Conservation (phyloP, 495 filamentous ascomycete genomes). For the Penicillium fimorum region DNA sequence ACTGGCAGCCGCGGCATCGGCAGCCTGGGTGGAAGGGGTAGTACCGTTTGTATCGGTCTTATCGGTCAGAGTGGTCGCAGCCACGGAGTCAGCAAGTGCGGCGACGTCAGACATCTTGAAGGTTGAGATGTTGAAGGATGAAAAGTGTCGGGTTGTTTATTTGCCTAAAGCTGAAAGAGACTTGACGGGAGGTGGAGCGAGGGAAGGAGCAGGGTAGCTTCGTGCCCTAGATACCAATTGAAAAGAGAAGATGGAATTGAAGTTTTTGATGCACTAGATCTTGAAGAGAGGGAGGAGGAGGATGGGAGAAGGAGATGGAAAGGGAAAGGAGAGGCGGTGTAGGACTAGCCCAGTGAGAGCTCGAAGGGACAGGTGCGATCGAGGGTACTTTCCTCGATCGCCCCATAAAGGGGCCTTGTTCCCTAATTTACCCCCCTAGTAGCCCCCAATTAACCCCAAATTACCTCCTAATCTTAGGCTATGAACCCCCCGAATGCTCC, state of each 20-base stretch:
- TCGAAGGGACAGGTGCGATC: neutral
- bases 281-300: slow-evolving; percentile 23
- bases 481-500: neutral
- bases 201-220: slow-evolving; percentile 75
- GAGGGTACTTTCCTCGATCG: neutral
- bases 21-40: slow-evolving; percentile 68
- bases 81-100: slow-evolving; percentile 50
- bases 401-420: neutral
- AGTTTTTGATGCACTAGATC: slow-evolving; percentile 22
- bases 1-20: slow-evolving; percentile 88
- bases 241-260: slow-evolving; percentile 30
- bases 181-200: slow-evolving; percentile 46
- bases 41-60: slow-evolving; percentile 76
- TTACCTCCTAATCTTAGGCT: neutral
- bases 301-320: slow-evolving; percentile 24
- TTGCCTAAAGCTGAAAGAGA: slow-evolving; percentile 40
- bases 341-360: slow-evolving; percentile 20
- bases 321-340: slow-evolving; percentile 31
- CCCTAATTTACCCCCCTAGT: neutral
- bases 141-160: slow-evolving; percentile 23
- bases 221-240: slow-evolving; percentile 73
- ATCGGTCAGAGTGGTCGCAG: slow-evolving; percentile 45
- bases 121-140: slow-evolving; percentile 34
- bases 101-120: slow-evolving; percentile 60
- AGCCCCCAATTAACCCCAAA: neutral